These are phyloP conservation scores for Trichophyton mentagrophytes DNA, from an alignment of 2,329 filamentous ascomycete species.

Conservation along the genomic window DNA sequence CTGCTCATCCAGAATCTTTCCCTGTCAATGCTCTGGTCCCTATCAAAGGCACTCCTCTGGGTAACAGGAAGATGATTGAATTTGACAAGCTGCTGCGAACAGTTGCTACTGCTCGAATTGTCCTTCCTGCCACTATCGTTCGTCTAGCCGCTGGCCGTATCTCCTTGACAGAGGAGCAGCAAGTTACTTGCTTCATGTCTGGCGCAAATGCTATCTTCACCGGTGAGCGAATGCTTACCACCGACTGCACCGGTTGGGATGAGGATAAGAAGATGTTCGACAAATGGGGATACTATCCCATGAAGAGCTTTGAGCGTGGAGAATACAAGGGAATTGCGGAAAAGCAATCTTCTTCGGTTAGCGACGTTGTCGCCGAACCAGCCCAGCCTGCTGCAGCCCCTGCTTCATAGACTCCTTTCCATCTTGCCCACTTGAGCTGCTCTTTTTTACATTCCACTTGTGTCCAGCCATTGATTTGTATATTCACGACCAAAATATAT, in stretches of 20 bases:
- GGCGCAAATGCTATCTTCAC: slow-evolving; percentile 93
- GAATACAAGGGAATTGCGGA: slow-evolving; percentile 7
- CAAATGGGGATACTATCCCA: slow-evolving; percentile 67
- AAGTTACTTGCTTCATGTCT: slow-evolving; percentile 78
- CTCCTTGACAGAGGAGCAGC: slow-evolving; percentile 76
- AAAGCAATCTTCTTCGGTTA: neutral
- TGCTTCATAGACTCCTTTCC: neutral
- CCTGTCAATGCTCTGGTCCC: slow-evolving; percentile 84
- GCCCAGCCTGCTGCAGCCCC: neutral
- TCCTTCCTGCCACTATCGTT: slow-evolving; percentile 78
- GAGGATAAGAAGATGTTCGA: slow-evolving; percentile 76
- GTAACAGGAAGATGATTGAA: slow-evolving; percentile 56
- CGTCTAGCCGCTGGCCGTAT: slow-evolving; percentile 74
- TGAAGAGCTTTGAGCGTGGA: slow-evolving; percentile 46
- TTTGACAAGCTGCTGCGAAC: slow-evolving; percentile 72
- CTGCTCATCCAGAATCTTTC: slow-evolving; percentile 75
- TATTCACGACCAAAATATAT: slow-evolving; percentile 2
- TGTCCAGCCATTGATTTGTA: neutral
- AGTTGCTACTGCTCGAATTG: slow-evolving; percentile 67
- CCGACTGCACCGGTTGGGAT: slow-evolving; percentile 81
- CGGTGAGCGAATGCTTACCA: slow-evolving; percentile 90
- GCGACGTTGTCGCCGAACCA: neutral
- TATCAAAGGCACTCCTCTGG: slow-evolving; percentile 78
- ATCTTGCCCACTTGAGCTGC: neutral
- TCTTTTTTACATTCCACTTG: too few relatives aligned